A percentile compares a stretch with the other conserved stretches of the same genome.
Evolutionary conservation across 306 rosid genomes (phyloP).

Genomic region (Morella rubra): DNA sequence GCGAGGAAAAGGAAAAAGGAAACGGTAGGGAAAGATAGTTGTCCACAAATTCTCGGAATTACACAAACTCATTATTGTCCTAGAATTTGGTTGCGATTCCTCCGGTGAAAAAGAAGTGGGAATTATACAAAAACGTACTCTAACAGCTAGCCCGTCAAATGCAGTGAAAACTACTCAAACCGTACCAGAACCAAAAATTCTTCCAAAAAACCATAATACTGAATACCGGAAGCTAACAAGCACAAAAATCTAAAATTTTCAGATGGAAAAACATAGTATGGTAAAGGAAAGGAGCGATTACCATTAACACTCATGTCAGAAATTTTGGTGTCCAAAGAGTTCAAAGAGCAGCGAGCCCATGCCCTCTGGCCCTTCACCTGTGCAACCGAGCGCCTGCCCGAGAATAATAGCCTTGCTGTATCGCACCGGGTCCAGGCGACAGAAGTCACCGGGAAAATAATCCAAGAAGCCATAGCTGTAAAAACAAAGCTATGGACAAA

Average conservation of each 20-base stretch:
- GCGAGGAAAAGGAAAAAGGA: neutral
- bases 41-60: neutral
- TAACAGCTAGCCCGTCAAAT: neutral
- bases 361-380: conserved; percentile 30
- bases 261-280: neutral
- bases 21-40: neutral
- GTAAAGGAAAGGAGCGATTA: conserved; percentile 20
- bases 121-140: neutral
- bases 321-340: conserved; percentile 78
- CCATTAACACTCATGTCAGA: conserved; percentile 91
- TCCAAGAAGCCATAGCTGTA: conserved; percentile 59
- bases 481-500: neutral
- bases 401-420: conserved; percentile 24
- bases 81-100: neutral
- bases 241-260: neutral
- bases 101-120: neutral
- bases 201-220: neutral
- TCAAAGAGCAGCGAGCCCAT: conserved; percentile 71
- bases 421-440: conserved; percentile 40
- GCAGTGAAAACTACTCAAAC: neutral
- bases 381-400: conserved; percentile 37
- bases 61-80: neutral
- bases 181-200: neutral
- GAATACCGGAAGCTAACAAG: conserved; percentile 7
- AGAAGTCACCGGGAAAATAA: conserved; percentile 53